A percentile compares a stretch with the other conserved stretches of the same genome.
Evolutionary conservation across 2,329 filamentous ascomycete genomes (phyloP).

Genomic region (Byssoonygena ceratinophila): DNA sequence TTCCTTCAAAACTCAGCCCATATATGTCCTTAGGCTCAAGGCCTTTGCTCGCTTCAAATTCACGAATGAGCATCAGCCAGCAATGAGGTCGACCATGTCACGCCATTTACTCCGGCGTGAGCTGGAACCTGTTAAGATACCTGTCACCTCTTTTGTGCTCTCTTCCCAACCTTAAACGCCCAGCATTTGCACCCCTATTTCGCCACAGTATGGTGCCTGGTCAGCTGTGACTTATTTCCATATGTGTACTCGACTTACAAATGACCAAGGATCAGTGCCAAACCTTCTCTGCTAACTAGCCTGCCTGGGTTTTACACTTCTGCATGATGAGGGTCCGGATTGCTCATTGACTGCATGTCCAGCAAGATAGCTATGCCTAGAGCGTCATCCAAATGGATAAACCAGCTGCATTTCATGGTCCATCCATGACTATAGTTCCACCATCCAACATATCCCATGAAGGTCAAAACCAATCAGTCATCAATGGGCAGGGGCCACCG

Average conservation of each 20-base stretch:
- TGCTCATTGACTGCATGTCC: neutral
- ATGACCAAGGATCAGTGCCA: neutral
- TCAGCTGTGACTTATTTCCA: neutral
- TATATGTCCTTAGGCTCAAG: neutral
- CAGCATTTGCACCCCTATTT: too few species aligned
- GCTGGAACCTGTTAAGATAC: neutral
- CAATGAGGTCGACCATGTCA: neutral
- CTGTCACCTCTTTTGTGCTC: neutral
- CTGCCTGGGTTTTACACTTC: neutral
- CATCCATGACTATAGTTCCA: neutral
- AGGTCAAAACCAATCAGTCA: neutral
- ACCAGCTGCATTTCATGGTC: neutral
- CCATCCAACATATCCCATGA: neutral
- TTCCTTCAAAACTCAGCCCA: too few species aligned
- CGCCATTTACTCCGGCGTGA: neutral
- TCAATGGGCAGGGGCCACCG: neutral
- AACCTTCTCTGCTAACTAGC: neutral
- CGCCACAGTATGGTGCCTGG: neutral
- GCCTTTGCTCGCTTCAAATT: neutral
- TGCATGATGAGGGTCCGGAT: neutral
- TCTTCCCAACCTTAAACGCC: neutral
- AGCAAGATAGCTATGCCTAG: neutral
- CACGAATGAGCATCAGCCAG: slow-evolving; percentile 2
- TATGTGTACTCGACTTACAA: neutral
- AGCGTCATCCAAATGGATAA: neutral